A percentile compares a stretch with the other conserved stretches of the same genome.
Evolutionary conservation across 2,329 filamentous ascomycete genomes (phyloP).

Genomic region (Ophiognomonia clavigignenti-juglandacearum): DNA sequence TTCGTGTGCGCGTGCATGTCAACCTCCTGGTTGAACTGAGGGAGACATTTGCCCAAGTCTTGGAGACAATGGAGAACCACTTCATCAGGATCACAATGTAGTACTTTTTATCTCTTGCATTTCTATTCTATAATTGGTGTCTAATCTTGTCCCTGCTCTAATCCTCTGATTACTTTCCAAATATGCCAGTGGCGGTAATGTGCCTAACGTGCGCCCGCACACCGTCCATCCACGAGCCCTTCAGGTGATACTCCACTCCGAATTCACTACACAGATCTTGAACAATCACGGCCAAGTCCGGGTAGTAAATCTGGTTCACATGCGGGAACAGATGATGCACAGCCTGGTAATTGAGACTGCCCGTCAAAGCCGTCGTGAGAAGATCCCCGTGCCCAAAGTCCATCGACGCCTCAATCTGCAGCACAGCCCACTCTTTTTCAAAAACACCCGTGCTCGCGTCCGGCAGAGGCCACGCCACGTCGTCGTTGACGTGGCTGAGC

Average conservation of each 20-base stretch:
- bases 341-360: not conserved
- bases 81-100: too few species aligned
- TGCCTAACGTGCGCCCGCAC: not conserved
- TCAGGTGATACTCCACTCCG: not conserved
- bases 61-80: too few species aligned
- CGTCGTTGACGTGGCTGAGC: not conserved
- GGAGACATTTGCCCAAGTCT: too few species aligned
- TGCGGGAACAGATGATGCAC: not conserved
- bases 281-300: not conserved
- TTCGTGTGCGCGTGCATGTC: too few species aligned
- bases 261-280: not conserved
- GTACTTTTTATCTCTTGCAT: too few species aligned
- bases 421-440: not conserved
- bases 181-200: not conserved
- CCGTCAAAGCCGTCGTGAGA: not conserved
- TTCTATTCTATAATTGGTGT: not conserved
- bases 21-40: too few species aligned
- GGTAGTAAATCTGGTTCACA: not conserved
- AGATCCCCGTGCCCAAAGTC: not conserved
- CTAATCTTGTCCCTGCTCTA: not conserved
- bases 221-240: not conserved
- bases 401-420: not conserved
- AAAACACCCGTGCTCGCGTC: not conserved
- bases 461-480: not conserved
- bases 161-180: not conserved